Evolutionary conservation across 345 rosid genomes (phyloP), one percentile per base, ranked within the genome.

Genomic region (Citropsis articulata): DNA sequence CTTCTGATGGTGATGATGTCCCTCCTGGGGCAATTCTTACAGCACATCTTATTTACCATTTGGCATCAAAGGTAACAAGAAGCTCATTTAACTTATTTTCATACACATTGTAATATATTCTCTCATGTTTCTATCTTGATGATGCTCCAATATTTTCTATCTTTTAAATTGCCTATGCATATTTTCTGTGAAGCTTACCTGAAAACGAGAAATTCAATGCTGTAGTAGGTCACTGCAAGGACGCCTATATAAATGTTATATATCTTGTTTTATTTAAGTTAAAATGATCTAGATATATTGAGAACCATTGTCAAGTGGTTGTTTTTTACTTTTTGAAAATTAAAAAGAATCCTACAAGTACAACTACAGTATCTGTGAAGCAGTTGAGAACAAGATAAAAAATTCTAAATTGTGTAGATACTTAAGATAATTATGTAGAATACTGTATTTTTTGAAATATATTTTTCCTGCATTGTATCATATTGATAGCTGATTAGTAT

Each of bases 21-120:
- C 93, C 97, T 81, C 88, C 97, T 59, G 96, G 96, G 59, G 96
- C 93, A 77, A 89, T 85, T 77, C 96, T 93, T 60, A 92, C 98
- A 0, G 97, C 99, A 25, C 91, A 95, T 91, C 91, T 92, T 88
- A 91, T 95, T 78, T 92, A 95, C 81, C 95, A 95, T 78, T 86
- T 95, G 75, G 99, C 93, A 36, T 84, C 93, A 72, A 95, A 92
- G 97, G 97, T 93, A 84, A 61, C 28, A 64, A 73, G 36, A 66
- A 38, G 30, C 67, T 5, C 75, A 38, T 70, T 72, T 78, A 28
- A 69, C 33, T 25, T 66, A 18, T 57, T 61, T 38, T 2, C 36
- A 22, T 18, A 9, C 24, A 0, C 48, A 24, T n/a, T 56, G 12
- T 16, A 4, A 2, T 55, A n/a, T 64, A 57, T 16, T 71, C 9